A percentile compares a stretch with the other conserved stretches of the same genome.
These are phyloP conservation scores for Mortierella sp. DNA, from an alignment of 371 early-diverging fungal genomes.

Conservation along the genomic window DNA sequence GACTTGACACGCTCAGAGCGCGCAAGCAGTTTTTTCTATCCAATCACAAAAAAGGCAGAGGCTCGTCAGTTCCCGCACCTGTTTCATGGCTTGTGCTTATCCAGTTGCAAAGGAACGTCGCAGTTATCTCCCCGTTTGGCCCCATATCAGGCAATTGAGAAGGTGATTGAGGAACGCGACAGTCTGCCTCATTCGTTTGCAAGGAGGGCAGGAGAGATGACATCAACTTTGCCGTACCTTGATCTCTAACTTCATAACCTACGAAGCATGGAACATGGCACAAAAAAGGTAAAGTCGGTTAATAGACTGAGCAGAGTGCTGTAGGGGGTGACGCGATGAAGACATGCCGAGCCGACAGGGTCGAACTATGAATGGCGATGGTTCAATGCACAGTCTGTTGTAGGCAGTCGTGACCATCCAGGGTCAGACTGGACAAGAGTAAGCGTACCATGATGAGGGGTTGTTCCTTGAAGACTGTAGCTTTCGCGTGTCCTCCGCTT, in stretches of 20 bases:
- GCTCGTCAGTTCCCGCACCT: background rate
- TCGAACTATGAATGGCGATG: background rate
- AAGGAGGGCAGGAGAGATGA: background rate
- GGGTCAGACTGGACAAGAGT: background rate
- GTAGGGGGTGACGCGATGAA: background rate
- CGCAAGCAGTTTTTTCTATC: constrained; percentile 80
- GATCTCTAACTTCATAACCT: constrained; percentile 38
- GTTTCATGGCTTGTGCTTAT: background rate
- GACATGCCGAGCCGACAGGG: background rate
- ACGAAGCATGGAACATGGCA: background rate
- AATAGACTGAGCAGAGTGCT: background rate
- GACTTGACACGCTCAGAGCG: constrained; percentile 98
- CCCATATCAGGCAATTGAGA: background rate
- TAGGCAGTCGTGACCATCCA: background rate
- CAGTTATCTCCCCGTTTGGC: background rate
- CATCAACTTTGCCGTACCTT: constrained; percentile 21
- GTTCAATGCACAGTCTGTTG: background rate
- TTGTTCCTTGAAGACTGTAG: background rate
- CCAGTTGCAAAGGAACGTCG: background rate
- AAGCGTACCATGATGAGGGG: constrained; percentile 6
- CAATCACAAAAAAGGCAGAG: background rate
- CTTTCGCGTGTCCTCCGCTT: background rate
- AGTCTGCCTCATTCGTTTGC: background rate
- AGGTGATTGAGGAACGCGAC: background rate
- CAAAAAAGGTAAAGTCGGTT: constrained; percentile 2